phyloP scores from a whole-genome alignment of 2,329 filamentous ascomycete species.

The Calcarisporium arbuscula region DNA sequence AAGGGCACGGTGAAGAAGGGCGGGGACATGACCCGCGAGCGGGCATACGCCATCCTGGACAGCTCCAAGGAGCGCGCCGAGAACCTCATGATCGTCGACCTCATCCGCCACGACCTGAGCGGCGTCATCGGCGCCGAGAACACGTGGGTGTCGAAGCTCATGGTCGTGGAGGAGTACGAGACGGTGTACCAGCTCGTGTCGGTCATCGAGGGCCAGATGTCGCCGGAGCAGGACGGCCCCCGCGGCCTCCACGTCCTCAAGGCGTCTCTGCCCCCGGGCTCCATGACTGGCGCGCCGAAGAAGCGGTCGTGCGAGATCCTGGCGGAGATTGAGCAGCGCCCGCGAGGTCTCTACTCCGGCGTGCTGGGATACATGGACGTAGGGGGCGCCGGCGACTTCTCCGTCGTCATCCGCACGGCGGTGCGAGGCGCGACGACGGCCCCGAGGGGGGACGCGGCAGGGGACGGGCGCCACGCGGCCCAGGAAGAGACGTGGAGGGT shows the following conservation, averaged over 20 bases:
- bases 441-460: neutral
- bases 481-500: constrained; percentile 49
- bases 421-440: constrained; percentile 28
- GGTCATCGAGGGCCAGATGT: constrained; percentile 41
- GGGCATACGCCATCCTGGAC: constrained; percentile 10
- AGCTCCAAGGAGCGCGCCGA: constrained; percentile 66
- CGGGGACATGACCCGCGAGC: constrained; percentile 7
- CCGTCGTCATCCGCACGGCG: constrained; percentile 63
- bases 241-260: constrained; percentile 56
- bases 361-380: constrained; percentile 66
- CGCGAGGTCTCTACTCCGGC: constrained; percentile 59
- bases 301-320: constrained; percentile 64
- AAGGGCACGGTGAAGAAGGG: constrained; percentile 65
- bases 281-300: constrained; percentile 73
- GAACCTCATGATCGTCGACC: constrained; percentile 73
- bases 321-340: constrained; percentile 46
- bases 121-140: constrained; percentile 52
- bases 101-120: constrained; percentile 66
- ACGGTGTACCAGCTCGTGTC: constrained; percentile 67
- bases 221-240: neutral
- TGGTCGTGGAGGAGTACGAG: constrained; percentile 65
- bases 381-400: constrained; percentile 63
- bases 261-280: constrained; percentile 59
- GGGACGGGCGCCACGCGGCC: constrained; percentile 1
- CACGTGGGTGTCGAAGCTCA: constrained; percentile 56